These are phyloP conservation scores for Xylariaceae sp. DNA, from an alignment of 2,329 filamentous ascomycete genomes.

Conservation along the genomic window DNA sequence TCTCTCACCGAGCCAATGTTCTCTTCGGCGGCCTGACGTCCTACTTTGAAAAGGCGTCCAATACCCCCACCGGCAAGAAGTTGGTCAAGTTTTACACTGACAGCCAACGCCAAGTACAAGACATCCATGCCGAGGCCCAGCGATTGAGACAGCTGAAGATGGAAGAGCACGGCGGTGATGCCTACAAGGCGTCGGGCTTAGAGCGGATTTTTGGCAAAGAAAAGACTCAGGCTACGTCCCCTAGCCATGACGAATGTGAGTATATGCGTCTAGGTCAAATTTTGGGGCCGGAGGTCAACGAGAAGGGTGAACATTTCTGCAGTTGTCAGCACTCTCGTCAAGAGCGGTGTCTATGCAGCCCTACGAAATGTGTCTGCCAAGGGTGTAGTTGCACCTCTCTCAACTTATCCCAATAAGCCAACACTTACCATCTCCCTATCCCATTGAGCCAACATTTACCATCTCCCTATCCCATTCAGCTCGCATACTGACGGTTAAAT, in stretches of 20 bases:
- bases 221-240: slow-evolving; percentile 32
- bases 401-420: neutral
- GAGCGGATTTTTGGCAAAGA: slow-evolving; percentile 54
- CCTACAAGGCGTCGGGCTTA: slow-evolving; percentile 54
- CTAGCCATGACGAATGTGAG: slow-evolving; percentile 15
- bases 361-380: neutral
- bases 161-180: slow-evolving; percentile 52
- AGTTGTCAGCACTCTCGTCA: slow-evolving; percentile 1
- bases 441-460: neutral
- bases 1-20: slow-evolving; percentile 65
- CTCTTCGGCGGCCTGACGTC: slow-evolving; percentile 63
- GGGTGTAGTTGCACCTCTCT: neutral
- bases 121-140: slow-evolving; percentile 87
- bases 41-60: slow-evolving; percentile 92
- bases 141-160: slow-evolving; percentile 86
- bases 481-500: slow-evolving; percentile 10
- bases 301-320: slow-evolving; percentile 5
- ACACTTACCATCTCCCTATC: neutral
- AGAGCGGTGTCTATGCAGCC: neutral
- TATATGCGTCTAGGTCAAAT: slow-evolving; percentile 19
- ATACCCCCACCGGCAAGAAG: slow-evolving; percentile 82
- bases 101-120: slow-evolving; percentile 80
- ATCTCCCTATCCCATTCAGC: neutral
- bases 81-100: slow-evolving; percentile 82
- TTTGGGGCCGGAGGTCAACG: slow-evolving; percentile 3